These are phyloP conservation scores for Cladobotryum protrusum DNA, from an alignment of 2,329 filamentous ascomycete genomes.

Conservation along the genomic window DNA sequence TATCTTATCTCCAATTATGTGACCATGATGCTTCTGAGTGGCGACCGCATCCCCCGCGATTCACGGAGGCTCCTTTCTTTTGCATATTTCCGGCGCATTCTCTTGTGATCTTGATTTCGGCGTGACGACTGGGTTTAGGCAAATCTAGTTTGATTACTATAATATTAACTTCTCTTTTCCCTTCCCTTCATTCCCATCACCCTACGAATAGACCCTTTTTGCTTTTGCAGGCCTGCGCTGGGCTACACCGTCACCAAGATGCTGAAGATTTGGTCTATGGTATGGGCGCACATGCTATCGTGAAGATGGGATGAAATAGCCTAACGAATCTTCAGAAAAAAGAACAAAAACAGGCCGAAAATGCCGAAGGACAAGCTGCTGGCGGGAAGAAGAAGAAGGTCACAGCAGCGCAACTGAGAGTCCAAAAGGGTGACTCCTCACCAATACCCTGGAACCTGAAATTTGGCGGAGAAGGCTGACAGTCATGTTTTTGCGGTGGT, in stretches of 20 bases:
- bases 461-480: background rate
- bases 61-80: conserved; percentile 1
- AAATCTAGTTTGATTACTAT: background rate
- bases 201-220: conserved; percentile 1
- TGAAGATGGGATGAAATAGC: conserved; percentile 14
- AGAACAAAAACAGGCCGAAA: conserved; percentile 91
- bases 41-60: conserved; percentile 8
- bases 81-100: too few species aligned
- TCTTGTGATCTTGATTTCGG: background rate
- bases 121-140: too few species aligned
- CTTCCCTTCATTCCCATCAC: conserved; percentile 3
- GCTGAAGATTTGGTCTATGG: conserved; percentile 99
- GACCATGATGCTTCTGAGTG: background rate
- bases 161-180: conserved; percentile 1
- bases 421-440: conserved; percentile 74
- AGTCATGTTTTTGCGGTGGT: background rate
- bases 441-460: background rate
- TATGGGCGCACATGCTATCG: conserved; percentile 34
- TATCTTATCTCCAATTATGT: conserved; percentile 13
- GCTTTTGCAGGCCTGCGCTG: conserved; percentile 3
- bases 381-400: conserved; percentile 97
- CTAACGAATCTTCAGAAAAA: conserved; percentile 61
- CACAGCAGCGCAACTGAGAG: conserved; percentile 87
- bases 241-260: conserved; percentile 50
- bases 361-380: conserved; percentile 63